A percentile compares a stretch with the other conserved stretches of the same genome.
These are phyloP conservation scores for Globisporangium splendens DNA, from an alignment of 352 stramenopile genomes.

Conservation along the genomic window DNA sequence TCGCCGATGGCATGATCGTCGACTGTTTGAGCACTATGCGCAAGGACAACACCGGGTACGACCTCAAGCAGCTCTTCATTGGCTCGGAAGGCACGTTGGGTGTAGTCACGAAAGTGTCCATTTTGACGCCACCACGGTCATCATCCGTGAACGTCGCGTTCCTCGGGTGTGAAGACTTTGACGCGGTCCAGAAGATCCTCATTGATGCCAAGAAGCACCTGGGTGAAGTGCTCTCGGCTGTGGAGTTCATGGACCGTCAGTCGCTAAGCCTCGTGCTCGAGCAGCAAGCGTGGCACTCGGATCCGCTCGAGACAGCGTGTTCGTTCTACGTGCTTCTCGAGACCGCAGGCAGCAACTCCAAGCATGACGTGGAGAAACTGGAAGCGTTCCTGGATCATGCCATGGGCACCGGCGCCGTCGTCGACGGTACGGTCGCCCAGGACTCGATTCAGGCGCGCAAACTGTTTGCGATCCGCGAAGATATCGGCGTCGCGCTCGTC, in stretches of 20 bases:
- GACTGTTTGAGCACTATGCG: slow-evolving; percentile 91
- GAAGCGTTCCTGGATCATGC: slow-evolving; percentile 81
- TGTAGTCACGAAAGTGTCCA: slow-evolving; percentile 91
- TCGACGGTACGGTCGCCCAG: slow-evolving; percentile 92
- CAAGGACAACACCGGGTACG: slow-evolving; percentile 98
- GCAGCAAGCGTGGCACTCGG: slow-evolving; percentile 63
- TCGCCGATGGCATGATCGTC: slow-evolving; percentile 89
- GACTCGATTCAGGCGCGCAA: slow-evolving; percentile 87
- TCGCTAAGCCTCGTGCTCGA: slow-evolving; percentile 86
- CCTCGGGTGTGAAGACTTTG: slow-evolving; percentile 89
- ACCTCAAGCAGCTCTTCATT: slow-evolving; percentile 97
- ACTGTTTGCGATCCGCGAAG: slow-evolving; percentile 95
- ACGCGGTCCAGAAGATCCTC: slow-evolving; percentile 76
- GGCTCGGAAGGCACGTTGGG: slow-evolving; percentile 95
- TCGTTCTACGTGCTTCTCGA: slow-evolving; percentile 95
- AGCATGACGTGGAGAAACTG: slow-evolving; percentile 92
- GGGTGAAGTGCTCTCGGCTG: slow-evolving; percentile 93
- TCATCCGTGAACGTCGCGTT: slow-evolving; percentile 86
- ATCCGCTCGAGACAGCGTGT: slow-evolving; percentile 55
- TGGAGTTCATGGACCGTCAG: slow-evolving; percentile 95
- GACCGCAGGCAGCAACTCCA: slow-evolving; percentile 89
- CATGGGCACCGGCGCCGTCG: slow-evolving; percentile 63
- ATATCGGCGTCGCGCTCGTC: slow-evolving; percentile 89
- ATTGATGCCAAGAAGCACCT: slow-evolving; percentile 84
- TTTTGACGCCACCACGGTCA: slow-evolving; percentile 68